Evolutionary conservation across 1,284 basidiomycete genomes (phyloP), one percentile per base, ranked within the genome.

Genomic region (Leccinum solheimii): DNA sequence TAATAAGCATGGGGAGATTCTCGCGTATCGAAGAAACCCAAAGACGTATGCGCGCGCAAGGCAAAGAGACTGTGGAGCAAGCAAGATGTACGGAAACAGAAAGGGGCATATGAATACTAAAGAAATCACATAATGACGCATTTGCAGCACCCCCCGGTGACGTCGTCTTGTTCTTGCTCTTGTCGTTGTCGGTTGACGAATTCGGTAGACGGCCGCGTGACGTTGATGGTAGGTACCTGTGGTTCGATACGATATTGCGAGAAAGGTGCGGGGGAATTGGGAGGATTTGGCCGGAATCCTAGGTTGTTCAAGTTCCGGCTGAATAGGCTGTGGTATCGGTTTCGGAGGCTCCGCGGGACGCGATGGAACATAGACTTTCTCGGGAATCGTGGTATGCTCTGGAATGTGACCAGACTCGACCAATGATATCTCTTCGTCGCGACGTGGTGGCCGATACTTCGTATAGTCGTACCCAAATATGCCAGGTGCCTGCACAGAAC

Each of bases 61-160:
- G 63, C 14, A 26, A 50, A 19, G 62, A 53, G 58, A 62, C 61
- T 64, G 64, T 62, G 62, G 62, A 69, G 68, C 66, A 21, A 69
- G 67, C 67, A 67, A 69, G 59, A 61, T 59, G 45, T 53, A 58
- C 57, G 57, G 40, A 54, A 62, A 67, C 58, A 72, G 69, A 63
- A 64, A 51, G 59, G 43, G 55, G 64, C 63, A 69, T 60, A 68
- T 62, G 40, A 52, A 65, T 60, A 63, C 54, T 59, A 51, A 56
- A 48, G 51, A 58, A 63, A 72, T 86, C 81, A 87, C 85, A 87
- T 87, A 68, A 87, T 76, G 62, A 84, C 74, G 71, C 85, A 87
- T 72, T 82, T 83, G 77, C 85, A 87, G 67, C 86, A 86, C 48
- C 85, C 84, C 51, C 74, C 78, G 32, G 66, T 66, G 1, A 68